A percentile compares a stretch with the other conserved stretches of the same genome.
These are phyloP conservation scores for Piloderma croceum DNA, from an alignment of 768 basidiomycete genomes.

Conservation along the genomic window DNA sequence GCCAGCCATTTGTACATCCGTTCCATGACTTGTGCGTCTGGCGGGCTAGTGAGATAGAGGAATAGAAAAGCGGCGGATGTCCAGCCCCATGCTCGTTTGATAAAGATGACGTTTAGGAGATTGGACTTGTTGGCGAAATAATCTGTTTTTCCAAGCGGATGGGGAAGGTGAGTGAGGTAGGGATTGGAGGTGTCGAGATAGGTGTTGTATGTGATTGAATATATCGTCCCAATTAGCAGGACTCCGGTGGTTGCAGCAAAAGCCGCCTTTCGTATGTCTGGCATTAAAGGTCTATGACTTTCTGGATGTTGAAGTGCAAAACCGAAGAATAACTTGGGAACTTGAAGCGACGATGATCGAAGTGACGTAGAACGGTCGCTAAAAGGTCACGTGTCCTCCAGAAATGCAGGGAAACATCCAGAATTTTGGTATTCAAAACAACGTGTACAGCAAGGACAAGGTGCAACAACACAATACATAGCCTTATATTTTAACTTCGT, in stretches of 20 bases:
- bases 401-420: background rate
- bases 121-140: conserved; percentile 83
- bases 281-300: too few species aligned
- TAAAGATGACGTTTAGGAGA: conserved; percentile 76
- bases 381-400: background rate
- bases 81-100: conserved; percentile 92
- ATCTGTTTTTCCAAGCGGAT: conserved; percentile 55
- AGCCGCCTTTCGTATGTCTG: conserved; percentile 19
- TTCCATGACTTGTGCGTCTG: conserved; percentile 31
- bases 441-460: too few species aligned
- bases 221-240: conserved; percentile 55
- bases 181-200: conserved; percentile 86
- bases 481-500: background rate
- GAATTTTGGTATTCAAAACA: too few species aligned
- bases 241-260: conserved; percentile 40
- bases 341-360: too few species aligned
- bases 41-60: conserved; percentile 54
- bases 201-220: conserved; percentile 57
- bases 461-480: too few species aligned
- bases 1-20: conserved; percentile 50
- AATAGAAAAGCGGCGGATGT: conserved; percentile 63
- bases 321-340: background rate
- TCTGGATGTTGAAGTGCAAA: background rate
- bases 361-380: too few species aligned
- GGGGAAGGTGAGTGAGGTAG: conserved; percentile 59